Base-by-base conservation (phyloP, 139 green algal genomes). In the Micromonas pusilla region DNA sequence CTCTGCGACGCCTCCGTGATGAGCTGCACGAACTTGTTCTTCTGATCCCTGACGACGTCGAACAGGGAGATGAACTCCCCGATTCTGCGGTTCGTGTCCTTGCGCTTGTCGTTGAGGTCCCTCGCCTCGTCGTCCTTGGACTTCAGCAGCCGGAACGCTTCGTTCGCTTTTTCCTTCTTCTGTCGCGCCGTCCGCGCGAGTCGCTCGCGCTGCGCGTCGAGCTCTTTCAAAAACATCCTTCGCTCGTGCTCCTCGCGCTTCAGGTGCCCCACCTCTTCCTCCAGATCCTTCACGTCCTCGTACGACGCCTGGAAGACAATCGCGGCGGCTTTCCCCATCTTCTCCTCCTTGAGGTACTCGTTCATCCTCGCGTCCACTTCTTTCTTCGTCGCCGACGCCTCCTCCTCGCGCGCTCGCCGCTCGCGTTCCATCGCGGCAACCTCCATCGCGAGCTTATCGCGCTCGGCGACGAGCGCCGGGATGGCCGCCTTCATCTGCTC, bases 21-120 rank as follows among this genome's bases (percentile, higher is more conserved):
- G 62, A 93, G 83, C 78, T 87, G 90, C 30, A 91, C 87, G 76
- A 88, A 93, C 83, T 91, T 91, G 84, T 92, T 93, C 30, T 89
- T 84, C 87, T 95, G 90, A 77, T 91, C 92, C 82, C 90, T 91
- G 25, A 95, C 90, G 75, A 93, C 79, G 72, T 92, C 83, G 80
- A 92, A 93, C 54, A 93, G 87, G 80, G 91, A 88, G 73, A 90
- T 77, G 80, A 90, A 92, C 76, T 93, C 90, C 2, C 81, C 73
- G 38, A 89, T 84, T 2, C 85, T 84, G 86, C 36, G 6, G 13
- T 38, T 3, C 26, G 77, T 79, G 39, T 87, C 80, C 28, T 83
- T 83, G 6, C 73, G 66, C 71, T 83, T 85, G 78, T 91, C 90
- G 83, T 91, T 90, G 20, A 93, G 82, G 75, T 93, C 89, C 25